phyloP scores from a whole-genome alignment of 345 rosid species.

The Schrenkiella parvula region DNA sequence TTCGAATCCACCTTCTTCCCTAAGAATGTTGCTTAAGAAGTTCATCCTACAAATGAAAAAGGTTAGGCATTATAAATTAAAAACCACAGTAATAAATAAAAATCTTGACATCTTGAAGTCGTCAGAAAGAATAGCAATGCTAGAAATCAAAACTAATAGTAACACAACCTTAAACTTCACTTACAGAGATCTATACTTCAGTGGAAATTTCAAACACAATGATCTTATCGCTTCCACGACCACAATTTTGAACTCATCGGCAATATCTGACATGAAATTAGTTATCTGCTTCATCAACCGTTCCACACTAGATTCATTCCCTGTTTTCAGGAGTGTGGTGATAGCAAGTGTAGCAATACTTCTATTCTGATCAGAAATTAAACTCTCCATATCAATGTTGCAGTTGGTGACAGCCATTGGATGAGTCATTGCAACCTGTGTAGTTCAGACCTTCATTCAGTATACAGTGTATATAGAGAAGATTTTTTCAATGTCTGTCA shows the following conservation, averaged over 20 bases:
- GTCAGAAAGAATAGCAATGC: not conserved
- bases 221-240: constrained; percentile 98
- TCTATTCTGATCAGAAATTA: constrained; percentile 97
- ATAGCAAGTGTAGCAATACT: constrained; percentile 98
- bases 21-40: constrained; percentile 94
- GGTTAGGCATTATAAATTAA: too few species aligned
- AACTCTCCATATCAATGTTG: constrained; percentile 99
- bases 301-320: constrained; percentile 98
- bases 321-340: constrained; percentile 94
- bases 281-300: constrained; percentile 99
- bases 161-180: constrained; percentile 29
- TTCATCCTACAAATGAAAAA: constrained; percentile 72
- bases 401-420: constrained; percentile 99
- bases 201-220: constrained; percentile 87
- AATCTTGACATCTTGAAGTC: not conserved
- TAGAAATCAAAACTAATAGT: not conserved
- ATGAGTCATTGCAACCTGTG: constrained; percentile 99
- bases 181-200: constrained; percentile 96
- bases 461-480: not conserved
- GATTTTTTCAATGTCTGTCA: not conserved
- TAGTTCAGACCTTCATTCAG: not conserved
- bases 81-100: not conserved
- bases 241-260: constrained; percentile 98
- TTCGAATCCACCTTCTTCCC: constrained; percentile 99
- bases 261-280: constrained; percentile 96